Evolutionary conservation across 345 rosid species (phyloP), one percentile per base, ranked within the genome.

Genomic region (Hibiscus tridactylites): DNA sequence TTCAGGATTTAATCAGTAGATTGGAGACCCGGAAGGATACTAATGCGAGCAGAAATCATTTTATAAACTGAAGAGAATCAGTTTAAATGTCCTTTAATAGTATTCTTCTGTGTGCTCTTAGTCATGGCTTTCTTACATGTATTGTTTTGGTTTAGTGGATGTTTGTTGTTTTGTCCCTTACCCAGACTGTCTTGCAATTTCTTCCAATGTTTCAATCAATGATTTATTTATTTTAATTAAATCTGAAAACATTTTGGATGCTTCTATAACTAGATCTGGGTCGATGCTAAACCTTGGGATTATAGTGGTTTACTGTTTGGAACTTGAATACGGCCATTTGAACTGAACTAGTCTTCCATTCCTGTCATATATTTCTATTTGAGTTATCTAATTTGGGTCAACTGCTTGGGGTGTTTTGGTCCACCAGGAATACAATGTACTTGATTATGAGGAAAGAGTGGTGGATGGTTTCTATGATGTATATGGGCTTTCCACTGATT

Each of bases 391-490:
- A 31, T 71, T 71, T 64, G 71, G 75, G 56, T 57, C 74, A 37
- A 70, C 63, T 78, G 50, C 26, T 13, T 60, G 70, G 71, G 46
- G 16, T 65, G 71, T 52, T 70, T 47, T 52, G 62, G 17, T 68
- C 71, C 58, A 10, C 63, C 86, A 96, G 99, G 99, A 92, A 80
- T 96, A 91, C 75, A 90, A 82, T 29, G 92, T 91, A 68, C 96
- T 96, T 82, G 99, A 92, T 76, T 96, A 88, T 78, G 97, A 90
- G 77, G 98, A 96, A 78, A 92, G 82, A 81, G 90, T 96, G 72
- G 83, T 90, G n/a, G 97, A 92, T 85, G 92, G 96, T 54, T 96
- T 96, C 85, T 92, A 92, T 77, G 98, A 96, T 58, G 93, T 89
- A 28, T 90, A 83, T 68, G 85, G 87, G 29, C 84, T 88, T 72